phyloP scores from a whole-genome alignment of 306 rosid genomes.

The Macrotyloma uniflorum region DNA sequence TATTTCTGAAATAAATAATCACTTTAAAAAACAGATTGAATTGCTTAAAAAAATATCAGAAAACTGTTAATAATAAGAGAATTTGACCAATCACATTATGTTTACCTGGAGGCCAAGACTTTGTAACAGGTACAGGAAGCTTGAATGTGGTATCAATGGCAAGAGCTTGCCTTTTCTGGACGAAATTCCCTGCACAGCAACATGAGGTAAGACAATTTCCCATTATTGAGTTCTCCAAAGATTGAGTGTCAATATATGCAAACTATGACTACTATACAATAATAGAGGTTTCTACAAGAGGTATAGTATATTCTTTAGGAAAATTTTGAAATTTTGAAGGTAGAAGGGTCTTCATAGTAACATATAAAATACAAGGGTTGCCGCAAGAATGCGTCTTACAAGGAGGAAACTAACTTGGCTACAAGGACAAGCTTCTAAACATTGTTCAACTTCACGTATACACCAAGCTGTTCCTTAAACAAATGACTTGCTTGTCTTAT shows the following conservation, averaged over 20 bases:
- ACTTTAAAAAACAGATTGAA: too few relatives aligned
- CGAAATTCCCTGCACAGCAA: constrained; percentile 26
- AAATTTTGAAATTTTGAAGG: background rate
- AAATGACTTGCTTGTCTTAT: background rate
- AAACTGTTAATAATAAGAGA: background rate
- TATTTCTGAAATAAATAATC: too few relatives aligned
- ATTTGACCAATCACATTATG: background rate
- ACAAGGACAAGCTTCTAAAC: background rate
- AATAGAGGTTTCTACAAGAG: constrained; percentile 32
- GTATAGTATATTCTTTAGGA: constrained; percentile 37
- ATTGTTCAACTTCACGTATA: constrained; percentile 4
- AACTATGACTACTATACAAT: background rate
- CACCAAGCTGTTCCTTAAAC: background rate
- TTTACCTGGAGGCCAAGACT: constrained; percentile 53
- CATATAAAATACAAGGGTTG: background rate
- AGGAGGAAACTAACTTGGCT: constrained; percentile 2
- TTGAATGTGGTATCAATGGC: constrained; percentile 60
- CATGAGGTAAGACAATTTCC: constrained; percentile 39
- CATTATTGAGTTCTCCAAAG: constrained; percentile 38
- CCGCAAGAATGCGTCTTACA: background rate
- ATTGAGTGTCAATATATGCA: background rate
- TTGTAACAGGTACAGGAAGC: constrained; percentile 54
- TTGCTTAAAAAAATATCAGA: too few relatives aligned
- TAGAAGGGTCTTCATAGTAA: background rate
- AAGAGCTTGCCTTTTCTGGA: constrained; percentile 37